Evolutionary conservation across 192 early-diverging fungal species (phyloP).

Genomic region (Umbelopsis sp.): DNA sequence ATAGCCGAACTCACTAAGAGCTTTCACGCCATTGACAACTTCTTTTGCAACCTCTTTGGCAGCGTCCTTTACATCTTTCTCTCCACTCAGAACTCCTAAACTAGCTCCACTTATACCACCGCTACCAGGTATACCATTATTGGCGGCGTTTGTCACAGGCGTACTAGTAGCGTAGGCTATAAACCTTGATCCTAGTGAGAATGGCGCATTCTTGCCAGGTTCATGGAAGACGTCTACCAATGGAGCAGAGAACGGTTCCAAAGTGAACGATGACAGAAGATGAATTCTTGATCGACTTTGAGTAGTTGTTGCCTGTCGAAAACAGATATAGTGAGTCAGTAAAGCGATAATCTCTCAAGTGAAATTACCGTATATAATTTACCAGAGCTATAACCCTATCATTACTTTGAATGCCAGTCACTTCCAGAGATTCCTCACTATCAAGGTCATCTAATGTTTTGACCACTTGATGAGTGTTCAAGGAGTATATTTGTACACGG

Average conservation of each 20-base stretch:
- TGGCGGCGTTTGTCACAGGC: slow-evolving; percentile 29
- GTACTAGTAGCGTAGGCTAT: slow-evolving; percentile 71
- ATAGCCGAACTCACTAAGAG: slow-evolving; percentile 66
- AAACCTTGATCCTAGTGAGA: slow-evolving; percentile 65
- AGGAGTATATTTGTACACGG: slow-evolving; percentile 56
- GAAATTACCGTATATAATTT: slow-evolving; percentile 22
- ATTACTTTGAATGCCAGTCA: slow-evolving; percentile 56
- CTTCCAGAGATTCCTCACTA: slow-evolving; percentile 36
- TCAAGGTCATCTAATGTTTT: slow-evolving; percentile 49
- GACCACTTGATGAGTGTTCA: slow-evolving; percentile 52
- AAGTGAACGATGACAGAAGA: slow-evolving; percentile 52
- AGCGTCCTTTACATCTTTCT: slow-evolving; percentile 51
- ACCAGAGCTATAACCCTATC: slow-evolving; percentile 66
- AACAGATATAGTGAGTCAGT: not conserved
- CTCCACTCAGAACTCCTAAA: slow-evolving; percentile 32
- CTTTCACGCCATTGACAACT: slow-evolving; percentile 74
- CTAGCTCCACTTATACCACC: slow-evolving; percentile 24
- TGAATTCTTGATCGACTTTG: slow-evolving; percentile 39
- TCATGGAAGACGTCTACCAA: slow-evolving; percentile 56
- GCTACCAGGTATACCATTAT: not conserved
- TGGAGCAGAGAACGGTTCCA: slow-evolving; percentile 32
- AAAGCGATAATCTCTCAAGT: not conserved
- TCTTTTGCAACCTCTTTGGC: slow-evolving; percentile 82
- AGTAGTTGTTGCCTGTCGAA: slow-evolving; percentile 17
- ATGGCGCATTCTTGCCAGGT: slow-evolving; percentile 37